Percentiles rank a stretch among this genome's conserved stretches.
phyloP scores from a whole-genome alignment of 2,329 filamentous ascomycete species.

The Ophiostoma perfectum region DNA sequence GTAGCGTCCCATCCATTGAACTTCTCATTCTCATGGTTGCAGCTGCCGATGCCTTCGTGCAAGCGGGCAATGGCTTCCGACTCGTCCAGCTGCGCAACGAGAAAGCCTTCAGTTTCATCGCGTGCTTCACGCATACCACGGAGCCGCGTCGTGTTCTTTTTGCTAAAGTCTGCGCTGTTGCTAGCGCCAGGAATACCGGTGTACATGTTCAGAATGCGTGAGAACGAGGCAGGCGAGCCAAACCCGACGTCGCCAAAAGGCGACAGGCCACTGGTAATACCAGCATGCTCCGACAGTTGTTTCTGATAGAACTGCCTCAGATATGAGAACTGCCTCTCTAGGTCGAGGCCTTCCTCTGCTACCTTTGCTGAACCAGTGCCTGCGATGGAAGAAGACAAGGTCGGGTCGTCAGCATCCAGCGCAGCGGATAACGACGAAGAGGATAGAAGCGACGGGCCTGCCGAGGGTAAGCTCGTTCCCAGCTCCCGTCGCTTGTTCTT shows the following conservation, averaged over 20 bases:
- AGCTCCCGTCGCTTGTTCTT: conserved; percentile 50
- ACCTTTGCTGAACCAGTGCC: not conserved
- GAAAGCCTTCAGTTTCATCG: conserved; percentile 64
- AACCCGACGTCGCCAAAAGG: conserved; percentile 39
- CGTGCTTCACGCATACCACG: conserved; percentile 77
- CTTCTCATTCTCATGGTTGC: not conserved
- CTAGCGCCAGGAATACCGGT: conserved; percentile 38
- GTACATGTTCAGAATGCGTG: conserved; percentile 88
- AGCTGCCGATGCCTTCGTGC: conserved; percentile 27
- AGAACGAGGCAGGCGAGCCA: conserved; percentile 74
- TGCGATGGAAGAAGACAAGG: not conserved
- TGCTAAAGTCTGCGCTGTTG: conserved; percentile 27
- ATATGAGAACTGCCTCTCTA: conserved; percentile 67
- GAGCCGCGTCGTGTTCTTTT: conserved; percentile 60
- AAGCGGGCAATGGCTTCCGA: conserved; percentile 55
- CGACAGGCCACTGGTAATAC: conserved; percentile 41
- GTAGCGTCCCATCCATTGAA: conserved; percentile 60
- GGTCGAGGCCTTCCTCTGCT: conserved; percentile 46
- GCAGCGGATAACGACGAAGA: conserved; percentile 4
- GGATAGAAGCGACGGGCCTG: not conserved
- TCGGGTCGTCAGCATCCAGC: not conserved
- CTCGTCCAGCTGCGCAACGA: conserved; percentile 58
- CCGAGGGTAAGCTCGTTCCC: conserved; percentile 26
- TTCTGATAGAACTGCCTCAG: conserved; percentile 75
- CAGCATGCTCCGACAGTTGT: conserved; percentile 62